A percentile compares a stretch with the other conserved stretches of the same genome.
phyloP scores from a whole-genome alignment of 2,329 filamentous ascomycete genomes.

The Ascochyta fabae region DNA sequence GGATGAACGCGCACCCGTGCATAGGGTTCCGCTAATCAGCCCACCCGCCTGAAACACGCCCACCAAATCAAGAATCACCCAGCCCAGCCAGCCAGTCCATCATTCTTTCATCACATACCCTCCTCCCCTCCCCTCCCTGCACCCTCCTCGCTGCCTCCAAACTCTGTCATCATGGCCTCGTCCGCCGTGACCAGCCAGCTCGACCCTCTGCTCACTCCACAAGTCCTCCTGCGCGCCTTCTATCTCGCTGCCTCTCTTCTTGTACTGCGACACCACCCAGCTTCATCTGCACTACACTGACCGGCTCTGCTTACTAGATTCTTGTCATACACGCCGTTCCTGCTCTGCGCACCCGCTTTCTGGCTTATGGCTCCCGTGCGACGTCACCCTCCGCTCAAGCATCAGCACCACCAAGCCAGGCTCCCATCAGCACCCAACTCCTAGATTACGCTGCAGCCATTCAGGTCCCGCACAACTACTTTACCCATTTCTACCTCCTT shows the following conservation, averaged over 20 bases:
- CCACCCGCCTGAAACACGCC: constrained; percentile 13
- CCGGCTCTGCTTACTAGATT: constrained; percentile 50
- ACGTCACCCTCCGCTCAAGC: constrained; percentile 18
- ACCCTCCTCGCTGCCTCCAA: constrained; percentile 1
- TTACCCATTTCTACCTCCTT: constrained; percentile 82
- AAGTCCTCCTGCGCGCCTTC: constrained; percentile 42
- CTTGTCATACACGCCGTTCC: constrained; percentile 60
- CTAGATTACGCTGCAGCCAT: constrained; percentile 61
- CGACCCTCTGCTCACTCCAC: constrained; percentile 22
- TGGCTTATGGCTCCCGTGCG: constrained; percentile 66
- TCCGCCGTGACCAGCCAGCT: constrained; percentile 9
- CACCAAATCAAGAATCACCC: neutral
- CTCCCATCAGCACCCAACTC: constrained; percentile 28
- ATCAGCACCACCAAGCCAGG: constrained; percentile 7
- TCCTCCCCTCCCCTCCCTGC: constrained; percentile 3
- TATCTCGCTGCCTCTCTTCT: constrained; percentile 49
- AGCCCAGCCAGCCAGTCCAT: constrained; percentile 10
- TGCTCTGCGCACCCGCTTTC: constrained; percentile 61
- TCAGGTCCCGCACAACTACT: constrained; percentile 86
- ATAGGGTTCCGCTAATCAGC: constrained; percentile 5
- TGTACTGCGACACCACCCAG: constrained; percentile 44
- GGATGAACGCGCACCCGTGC: neutral
- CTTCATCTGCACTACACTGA: constrained; percentile 32
- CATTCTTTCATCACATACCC: constrained; percentile 22
- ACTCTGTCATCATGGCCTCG: neutral